Evolutionary conservation across 2,329 filamentous ascomycete genomes (phyloP), one percentile per base, ranked within the genome.

Genomic region (Ambrosiella beaveri): DNA sequence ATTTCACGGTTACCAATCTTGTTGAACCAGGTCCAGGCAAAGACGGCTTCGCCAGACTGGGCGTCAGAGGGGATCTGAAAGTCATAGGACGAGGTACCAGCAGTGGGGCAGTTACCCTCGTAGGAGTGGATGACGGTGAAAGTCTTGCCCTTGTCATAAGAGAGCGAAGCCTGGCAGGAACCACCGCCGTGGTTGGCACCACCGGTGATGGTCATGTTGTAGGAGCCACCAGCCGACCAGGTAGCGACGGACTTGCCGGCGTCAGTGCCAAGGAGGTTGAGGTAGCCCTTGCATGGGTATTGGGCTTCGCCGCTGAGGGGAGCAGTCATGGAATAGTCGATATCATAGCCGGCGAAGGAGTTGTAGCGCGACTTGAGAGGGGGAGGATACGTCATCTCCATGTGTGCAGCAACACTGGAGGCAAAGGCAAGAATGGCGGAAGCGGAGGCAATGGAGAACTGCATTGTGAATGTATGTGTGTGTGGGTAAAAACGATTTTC

Each of bases 21-120:
- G 73, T 88, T 88, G 71, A 86, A 84, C 84, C 84, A 87, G 35
- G 80, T 81, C 87, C 87, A 91, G 41, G 81, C 80, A 55, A 90
- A 77, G 50, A 90, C 68, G 59, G 80, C 84, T 39, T 82, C 77
- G 69, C 69, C 73, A 61, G 69, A 65, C n/a, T 80, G 79, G 1
- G 80, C 79, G 63, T 84, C 80, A 1, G 70, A 68, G 7, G 86
- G 86, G 38, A 90, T 70, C 38, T 73, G 78, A 68, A 90, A 90
- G 63, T 76, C 70, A 68, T 83, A 86, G 58, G 70, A 75, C 49
- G 74, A 71, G 11, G 71, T 69, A 57, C 68, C 68, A 15, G 64
- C 52, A 44, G 67, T 65, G n/a, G 77, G 77, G 64, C 77, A 80
- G 66, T 73, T 71, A 52, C 78, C 78, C 64, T 79, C 69, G 65